Base-by-base conservation (phyloP, 371 early-diverging fungal genomes). In the Circinella umbellata region DNA sequence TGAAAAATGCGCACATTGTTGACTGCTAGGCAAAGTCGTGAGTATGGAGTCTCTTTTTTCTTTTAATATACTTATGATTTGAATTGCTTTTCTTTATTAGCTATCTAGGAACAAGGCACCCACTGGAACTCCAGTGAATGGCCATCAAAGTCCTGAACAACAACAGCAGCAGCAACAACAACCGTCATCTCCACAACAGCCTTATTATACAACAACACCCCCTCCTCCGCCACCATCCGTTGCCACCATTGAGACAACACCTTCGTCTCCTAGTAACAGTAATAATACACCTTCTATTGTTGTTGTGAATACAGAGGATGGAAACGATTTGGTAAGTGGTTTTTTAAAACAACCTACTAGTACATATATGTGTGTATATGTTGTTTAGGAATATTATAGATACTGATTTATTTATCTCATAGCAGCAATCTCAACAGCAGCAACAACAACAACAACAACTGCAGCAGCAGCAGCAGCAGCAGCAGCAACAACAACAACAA, bases 81-180 rank as follows among this genome's bases (percentile, higher is more conserved):
- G 15, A 42, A 6, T 15, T 51, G 4, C 48, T 48, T 34, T 60
- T 35, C 35, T 39, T 38, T 27, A 34, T 37, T 34, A 68, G 68
- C 68, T 68, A 61, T 68, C 68, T 59, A 68, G 68, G 47, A 67
- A 59, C 60, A 68, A 63, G 47, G 63, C 47, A 63, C 63, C 63
- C 4, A 47, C 17, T 37, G 63, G 17, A n/a, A 18, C 63, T 61
- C 38, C 61, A 38, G 38, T 61, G 47, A 47, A 39, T 63, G 63
- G 63, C 14, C 42, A 47, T 47, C 47, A 17, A 38, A 63, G 63
- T 46, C 47, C 63, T n/a, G 63, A 63, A 38, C 42, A 39, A 47
- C 47, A 39, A 34, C 47, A 18, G 47, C 36, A 37, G 18, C 63
- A 17, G 39, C 64, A 64, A 64, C 49, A 46, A 51, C 47, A 39